These are phyloP conservation scores for Xylariales sp. DNA, from an alignment of 2,329 filamentous ascomycete genomes.

Conservation along the genomic window DNA sequence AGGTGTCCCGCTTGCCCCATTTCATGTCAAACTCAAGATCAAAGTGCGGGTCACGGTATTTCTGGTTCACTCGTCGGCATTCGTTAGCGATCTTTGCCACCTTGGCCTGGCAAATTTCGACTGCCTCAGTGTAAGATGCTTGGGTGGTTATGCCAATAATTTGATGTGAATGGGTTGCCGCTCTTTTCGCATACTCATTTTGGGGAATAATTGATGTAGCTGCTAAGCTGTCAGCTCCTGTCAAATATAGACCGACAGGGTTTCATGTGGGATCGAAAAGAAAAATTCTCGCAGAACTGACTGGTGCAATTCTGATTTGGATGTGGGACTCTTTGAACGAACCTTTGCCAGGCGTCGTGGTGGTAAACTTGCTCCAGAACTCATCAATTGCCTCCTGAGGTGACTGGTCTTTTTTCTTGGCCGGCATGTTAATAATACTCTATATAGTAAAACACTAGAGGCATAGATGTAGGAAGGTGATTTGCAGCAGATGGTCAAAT, in stretches of 20 bases:
- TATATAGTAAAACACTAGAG: too few relatives aligned
- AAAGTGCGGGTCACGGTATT: slow-evolving; percentile 83
- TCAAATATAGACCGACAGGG: too few relatives aligned
- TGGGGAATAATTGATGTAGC: slow-evolving; percentile 67
- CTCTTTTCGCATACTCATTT: slow-evolving; percentile 59
- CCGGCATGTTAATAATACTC: slow-evolving; percentile 12
- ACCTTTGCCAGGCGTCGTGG: slow-evolving; percentile 68
- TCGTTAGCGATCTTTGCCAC: slow-evolving; percentile 58
- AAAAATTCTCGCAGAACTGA: too few relatives aligned
- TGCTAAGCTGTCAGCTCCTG: slow-evolving; percentile 18
- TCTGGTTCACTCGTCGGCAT: slow-evolving; percentile 75
- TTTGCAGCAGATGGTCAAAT: slow-evolving; percentile 5
- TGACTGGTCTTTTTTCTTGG: slow-evolving; percentile 44
- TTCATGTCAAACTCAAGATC: slow-evolving; percentile 77
- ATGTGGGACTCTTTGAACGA: too few relatives aligned
- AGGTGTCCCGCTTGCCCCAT: slow-evolving; percentile 44
- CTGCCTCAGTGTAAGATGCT: slow-evolving; percentile 70
- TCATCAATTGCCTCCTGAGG: slow-evolving; percentile 67
- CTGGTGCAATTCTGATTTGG: too few relatives aligned
- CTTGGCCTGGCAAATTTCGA: slow-evolving; percentile 61
- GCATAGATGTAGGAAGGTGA: slow-evolving; percentile 16
- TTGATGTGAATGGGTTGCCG: slow-evolving; percentile 51
- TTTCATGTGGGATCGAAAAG: too few relatives aligned
- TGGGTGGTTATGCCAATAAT: slow-evolving; percentile 49
- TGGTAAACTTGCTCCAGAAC: slow-evolving; percentile 70